Evolutionary conservation across 2,329 filamentous ascomycete genomes (phyloP), one percentile per base, ranked within the genome.

Genomic region (Alternaria alternata): DNA sequence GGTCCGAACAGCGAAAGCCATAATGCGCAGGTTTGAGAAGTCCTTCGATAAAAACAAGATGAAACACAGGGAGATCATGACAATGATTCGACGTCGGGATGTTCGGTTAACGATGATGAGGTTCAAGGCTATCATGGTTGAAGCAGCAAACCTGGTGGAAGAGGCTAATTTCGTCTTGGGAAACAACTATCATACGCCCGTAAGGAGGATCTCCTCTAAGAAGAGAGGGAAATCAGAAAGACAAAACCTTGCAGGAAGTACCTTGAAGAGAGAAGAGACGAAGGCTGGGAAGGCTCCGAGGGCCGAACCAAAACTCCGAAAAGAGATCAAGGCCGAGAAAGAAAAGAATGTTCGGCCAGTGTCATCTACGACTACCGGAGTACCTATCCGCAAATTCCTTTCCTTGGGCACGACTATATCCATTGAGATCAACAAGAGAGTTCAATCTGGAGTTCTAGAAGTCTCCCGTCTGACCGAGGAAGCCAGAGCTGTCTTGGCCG

Each of bases 1-100:
- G 28, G 38, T 46, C 18, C 52, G 57, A 26, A 51, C 57, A 39
- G 57, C 57, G 18, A 59, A 49, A 32, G 38, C 36, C 14, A 51
- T 59, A 55, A 7, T 26, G 26, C 39, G 46, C 8, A 54, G 54
- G 8, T n/a, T 59, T 16, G 26, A 34, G 5, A 44, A 32, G 14
- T 38, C 47, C 14, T 51, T 51, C 28, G 39, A 46, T 2, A 11
- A 51, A 9, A 43, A 56, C 14, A 38, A 20, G 8, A 39, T 1
- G n/a, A n/a, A 34, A 44, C 38, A 46, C 11, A 22, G 20, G n/a
- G 46, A 24, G 7, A 24, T 59, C 7, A 51, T 51, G 32, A 49
- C 52, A 38, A 14, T 6, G 6, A 34, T 54, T 28, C n/a, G 1
- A 3, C 38, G 9, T 3, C 38, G 32, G 4, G 7, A 20, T 16